A percentile compares a stretch with the other conserved stretches of the same genome.
Conservation (phyloP, 2,329 filamentous ascomycete species). For the Penicillium sp. region DNA sequence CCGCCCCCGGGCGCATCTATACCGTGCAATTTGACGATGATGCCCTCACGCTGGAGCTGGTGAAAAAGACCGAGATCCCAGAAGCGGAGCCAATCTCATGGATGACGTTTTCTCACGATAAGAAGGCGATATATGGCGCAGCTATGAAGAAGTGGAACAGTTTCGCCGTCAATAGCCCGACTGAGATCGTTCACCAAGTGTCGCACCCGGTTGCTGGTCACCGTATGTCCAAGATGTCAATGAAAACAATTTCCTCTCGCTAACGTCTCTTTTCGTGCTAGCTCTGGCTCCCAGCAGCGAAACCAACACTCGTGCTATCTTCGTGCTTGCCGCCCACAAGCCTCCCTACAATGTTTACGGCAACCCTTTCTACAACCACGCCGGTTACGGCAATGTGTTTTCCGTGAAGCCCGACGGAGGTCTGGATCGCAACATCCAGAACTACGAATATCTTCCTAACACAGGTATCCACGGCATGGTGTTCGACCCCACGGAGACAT, state of each 20-base stretch:
- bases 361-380: slow-evolving; percentile 82
- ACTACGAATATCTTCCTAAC: slow-evolving; percentile 38
- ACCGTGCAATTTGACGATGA: slow-evolving; percentile 82
- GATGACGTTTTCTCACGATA: slow-evolving; percentile 83
- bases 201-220: slow-evolving; percentile 70
- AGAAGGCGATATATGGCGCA: slow-evolving; percentile 77
- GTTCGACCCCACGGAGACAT: slow-evolving; percentile 38
- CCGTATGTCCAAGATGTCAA: slow-evolving; percentile 41
- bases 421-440: slow-evolving; percentile 37
- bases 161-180: slow-evolving; percentile 65
- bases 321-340: slow-evolving; percentile 68
- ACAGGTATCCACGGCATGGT: slow-evolving; percentile 45
- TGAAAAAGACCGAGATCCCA: slow-evolving; percentile 74
- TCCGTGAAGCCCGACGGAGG: slow-evolving; percentile 38
- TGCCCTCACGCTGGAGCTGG: slow-evolving; percentile 60
- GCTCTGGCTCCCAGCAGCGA: slow-evolving; percentile 59
- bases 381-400: slow-evolving; percentile 67
- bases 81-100: slow-evolving; percentile 81
- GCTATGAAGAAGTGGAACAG: slow-evolving; percentile 92
- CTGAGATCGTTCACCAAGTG: slow-evolving; percentile 63
- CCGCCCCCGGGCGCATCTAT: slow-evolving; percentile 78
- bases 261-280: slow-evolving; percentile 27
- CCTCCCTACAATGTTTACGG: slow-evolving; percentile 76
- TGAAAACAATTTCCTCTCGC: not conserved
- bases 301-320: slow-evolving; percentile 81